A percentile compares a stretch with the other conserved stretches of the same genome.
phyloP scores from a whole-genome alignment of 441 rosid genomes.

The Hura crepitans region DNA sequence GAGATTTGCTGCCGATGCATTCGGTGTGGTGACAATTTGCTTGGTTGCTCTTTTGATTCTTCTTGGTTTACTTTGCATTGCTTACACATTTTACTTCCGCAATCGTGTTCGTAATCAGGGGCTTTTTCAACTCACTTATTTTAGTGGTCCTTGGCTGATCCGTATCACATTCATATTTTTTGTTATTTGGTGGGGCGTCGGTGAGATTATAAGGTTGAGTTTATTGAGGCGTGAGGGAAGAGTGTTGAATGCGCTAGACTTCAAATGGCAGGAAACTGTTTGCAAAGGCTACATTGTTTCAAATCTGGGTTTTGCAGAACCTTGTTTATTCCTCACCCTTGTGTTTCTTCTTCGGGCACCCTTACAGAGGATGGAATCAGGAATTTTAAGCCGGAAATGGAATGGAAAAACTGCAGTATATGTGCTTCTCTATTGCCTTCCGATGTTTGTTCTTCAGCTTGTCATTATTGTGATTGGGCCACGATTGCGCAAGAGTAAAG shows the following conservation, averaged over 20 bases:
- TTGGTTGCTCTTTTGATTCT: constrained; percentile 68
- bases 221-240: constrained; percentile 58
- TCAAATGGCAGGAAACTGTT: constrained; percentile 76
- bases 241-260: constrained; percentile 48
- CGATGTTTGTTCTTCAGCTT: constrained; percentile 78
- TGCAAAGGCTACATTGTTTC: constrained; percentile 91
- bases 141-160: constrained; percentile 88
- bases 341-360: constrained; percentile 90
- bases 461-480: constrained; percentile 62
- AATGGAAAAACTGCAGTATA: constrained; percentile 62
- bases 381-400: constrained; percentile 67
- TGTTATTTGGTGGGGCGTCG: constrained; percentile 83
- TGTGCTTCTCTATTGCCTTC: constrained; percentile 69
- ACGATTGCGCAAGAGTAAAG: constrained; percentile 46
- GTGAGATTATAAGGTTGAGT: constrained; percentile 73
- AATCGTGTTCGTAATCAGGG: constrained; percentile 52
- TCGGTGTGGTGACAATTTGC: constrained; percentile 94
- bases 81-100: constrained; percentile 71
- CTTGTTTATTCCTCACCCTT: constrained; percentile 80
- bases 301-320: constrained; percentile 97
- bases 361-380: constrained; percentile 67
- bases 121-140: constrained; percentile 55
- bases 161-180: constrained; percentile 68
- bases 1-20: constrained; percentile 86
- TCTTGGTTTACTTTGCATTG: constrained; percentile 73